Conservation (phyloP, 2,329 filamentous ascomycete genomes). For the Diaporthe ilicicola region DNA sequence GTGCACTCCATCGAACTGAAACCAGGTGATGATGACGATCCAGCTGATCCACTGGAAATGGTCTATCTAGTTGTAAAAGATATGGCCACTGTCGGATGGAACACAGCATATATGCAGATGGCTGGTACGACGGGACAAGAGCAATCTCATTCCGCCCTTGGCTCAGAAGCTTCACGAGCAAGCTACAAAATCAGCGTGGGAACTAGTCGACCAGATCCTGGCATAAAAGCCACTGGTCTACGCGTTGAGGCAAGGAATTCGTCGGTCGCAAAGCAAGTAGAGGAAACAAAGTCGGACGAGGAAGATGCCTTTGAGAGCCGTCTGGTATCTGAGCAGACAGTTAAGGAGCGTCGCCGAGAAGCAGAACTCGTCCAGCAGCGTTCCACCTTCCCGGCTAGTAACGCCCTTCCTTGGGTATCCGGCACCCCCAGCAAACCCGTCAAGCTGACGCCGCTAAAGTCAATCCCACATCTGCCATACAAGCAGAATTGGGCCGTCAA, state of each 20-base stretch:
- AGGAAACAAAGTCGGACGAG: slow-evolving; percentile 37
- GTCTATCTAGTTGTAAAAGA: slow-evolving; percentile 57
- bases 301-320: slow-evolving; percentile 39
- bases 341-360: slow-evolving; percentile 29
- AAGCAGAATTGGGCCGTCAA: slow-evolving; percentile 67
- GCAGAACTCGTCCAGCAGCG: slow-evolving; percentile 11
- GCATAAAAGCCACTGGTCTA: background rate
- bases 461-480: slow-evolving; percentile 62
- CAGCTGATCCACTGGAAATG: slow-evolving; percentile 40
- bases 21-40: slow-evolving; percentile 30
- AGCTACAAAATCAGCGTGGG: background rate
- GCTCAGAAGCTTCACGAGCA: background rate
- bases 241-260: background rate
- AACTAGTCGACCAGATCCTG: background rate
- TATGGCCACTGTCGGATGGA: slow-evolving; percentile 57
- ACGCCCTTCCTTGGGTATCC: slow-evolving; percentile 47
- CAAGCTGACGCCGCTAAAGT: slow-evolving; percentile 59
- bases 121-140: slow-evolving; percentile 20
- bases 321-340: slow-evolving; percentile 27
- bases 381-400: slow-evolving; percentile 16
- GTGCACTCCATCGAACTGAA: slow-evolving; percentile 38
- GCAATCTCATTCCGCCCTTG: background rate
- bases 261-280: slow-evolving; percentile 26
- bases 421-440: slow-evolving; percentile 53
- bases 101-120: slow-evolving; percentile 48